Conservation (phyloP, 257 asterid genomes). For the Vinca minor region DNA sequence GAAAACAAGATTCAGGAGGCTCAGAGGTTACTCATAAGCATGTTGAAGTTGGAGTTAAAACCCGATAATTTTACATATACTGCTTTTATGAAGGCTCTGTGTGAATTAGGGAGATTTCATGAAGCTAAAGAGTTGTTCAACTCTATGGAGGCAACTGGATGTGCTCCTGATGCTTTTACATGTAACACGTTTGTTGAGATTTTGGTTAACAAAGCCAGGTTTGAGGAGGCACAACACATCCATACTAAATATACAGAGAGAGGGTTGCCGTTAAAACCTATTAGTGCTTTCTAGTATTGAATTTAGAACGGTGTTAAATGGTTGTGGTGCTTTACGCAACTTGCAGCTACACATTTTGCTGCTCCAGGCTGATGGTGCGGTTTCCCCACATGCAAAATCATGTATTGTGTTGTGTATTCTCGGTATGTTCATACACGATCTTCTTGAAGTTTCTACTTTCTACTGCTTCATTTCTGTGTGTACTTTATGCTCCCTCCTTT, state of each 20-base stretch:
- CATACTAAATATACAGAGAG: constrained; percentile 37
- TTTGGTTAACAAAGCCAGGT: constrained; percentile 42
- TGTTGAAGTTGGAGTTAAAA: constrained; percentile 48
- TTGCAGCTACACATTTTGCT: not conserved
- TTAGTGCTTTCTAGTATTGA: constrained; percentile 20
- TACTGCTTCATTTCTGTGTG: not conserved
- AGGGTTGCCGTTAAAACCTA: constrained; percentile 40
- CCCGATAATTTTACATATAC: constrained; percentile 70
- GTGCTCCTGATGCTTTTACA: constrained; percentile 50
- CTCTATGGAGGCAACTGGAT: constrained; percentile 70
- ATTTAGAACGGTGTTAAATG: not conserved
- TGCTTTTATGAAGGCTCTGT: constrained; percentile 60
- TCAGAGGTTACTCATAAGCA: constrained; percentile 55
- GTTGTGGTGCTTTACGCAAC: not conserved
- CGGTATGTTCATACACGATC: not conserved
- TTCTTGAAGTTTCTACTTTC: not conserved
- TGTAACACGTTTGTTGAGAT: constrained; percentile 45
- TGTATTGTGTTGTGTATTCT: not conserved
- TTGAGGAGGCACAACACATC: constrained; percentile 50
- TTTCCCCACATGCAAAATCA: not conserved
- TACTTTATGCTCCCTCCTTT: too few relatives aligned
- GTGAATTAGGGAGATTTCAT: constrained; percentile 48
- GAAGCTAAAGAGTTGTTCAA: constrained; percentile 57
- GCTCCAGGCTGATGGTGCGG: not conserved
- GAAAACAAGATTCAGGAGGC: constrained; percentile 59